phyloP scores from a whole-genome alignment of 140 eudicot species.

The Bidens hawaiensis region DNA sequence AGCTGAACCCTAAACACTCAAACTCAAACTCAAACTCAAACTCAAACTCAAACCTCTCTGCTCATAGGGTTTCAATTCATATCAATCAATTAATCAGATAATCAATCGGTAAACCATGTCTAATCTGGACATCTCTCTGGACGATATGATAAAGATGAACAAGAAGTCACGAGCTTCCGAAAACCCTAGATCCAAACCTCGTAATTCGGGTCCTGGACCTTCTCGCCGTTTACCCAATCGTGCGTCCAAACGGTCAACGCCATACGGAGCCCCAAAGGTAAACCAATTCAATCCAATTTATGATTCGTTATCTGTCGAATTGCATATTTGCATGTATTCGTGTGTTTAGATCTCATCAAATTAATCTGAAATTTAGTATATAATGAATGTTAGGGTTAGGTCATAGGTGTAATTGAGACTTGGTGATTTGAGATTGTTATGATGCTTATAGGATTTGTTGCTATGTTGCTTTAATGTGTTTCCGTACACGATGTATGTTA shows the following conservation, averaged over 20 bases:
- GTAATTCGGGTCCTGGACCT: constrained; percentile 55
- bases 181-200: constrained; percentile 38
- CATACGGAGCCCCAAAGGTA: constrained; percentile 33
- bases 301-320: not conserved
- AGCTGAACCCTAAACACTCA: constrained; percentile 22
- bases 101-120: constrained; percentile 30
- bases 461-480: not conserved
- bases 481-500: not conserved
- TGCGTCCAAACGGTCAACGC: constrained; percentile 36
- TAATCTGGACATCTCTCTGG: constrained; percentile 51
- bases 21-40: constrained; percentile 9
- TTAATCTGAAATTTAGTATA: not conserved
- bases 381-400: not conserved
- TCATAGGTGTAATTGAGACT: not conserved
- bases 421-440: no score
- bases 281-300: not conserved
- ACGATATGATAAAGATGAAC: constrained; percentile 52
- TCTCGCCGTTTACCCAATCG: constrained; percentile 48
- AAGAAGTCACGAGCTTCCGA: constrained; percentile 36
- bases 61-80: constrained; percentile 28
- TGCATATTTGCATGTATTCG: not conserved
- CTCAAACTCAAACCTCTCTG: constrained; percentile 4
- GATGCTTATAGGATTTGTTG: not conserved
- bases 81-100: no score
- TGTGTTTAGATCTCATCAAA: constrained; percentile 10